Evolutionary conservation across 2,329 filamentous ascomycete species (phyloP).

Genomic region (Xylariaceae sp.): DNA sequence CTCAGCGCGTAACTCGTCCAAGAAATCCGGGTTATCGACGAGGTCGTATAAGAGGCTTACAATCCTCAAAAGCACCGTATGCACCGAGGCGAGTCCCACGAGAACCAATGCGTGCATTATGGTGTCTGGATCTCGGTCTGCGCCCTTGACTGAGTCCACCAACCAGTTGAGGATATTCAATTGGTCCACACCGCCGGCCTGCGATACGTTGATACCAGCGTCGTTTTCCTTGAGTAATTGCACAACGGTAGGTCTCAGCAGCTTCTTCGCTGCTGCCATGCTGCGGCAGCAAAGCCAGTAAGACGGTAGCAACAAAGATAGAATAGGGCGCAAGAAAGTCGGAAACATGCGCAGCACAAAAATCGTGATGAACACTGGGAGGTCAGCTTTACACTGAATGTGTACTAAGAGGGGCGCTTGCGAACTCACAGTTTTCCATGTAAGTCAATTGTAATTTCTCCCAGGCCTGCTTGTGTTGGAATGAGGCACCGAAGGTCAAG

Average conservation of each 20-base stretch:
- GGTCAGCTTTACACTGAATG: no score
- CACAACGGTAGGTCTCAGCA: neutral
- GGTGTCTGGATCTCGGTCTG: conserved; percentile 7
- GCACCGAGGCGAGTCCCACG: conserved; percentile 9
- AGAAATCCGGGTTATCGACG: neutral
- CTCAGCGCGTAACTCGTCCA: neutral
- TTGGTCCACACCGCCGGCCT: neutral
- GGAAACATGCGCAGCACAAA: neutral
- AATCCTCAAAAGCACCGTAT: conserved; percentile 13
- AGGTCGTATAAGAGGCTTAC: conserved; percentile 12
- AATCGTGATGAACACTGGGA: neutral
- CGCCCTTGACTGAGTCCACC: neutral
- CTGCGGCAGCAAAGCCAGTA: neutral
- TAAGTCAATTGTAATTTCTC: no score
- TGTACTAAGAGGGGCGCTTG: no score
- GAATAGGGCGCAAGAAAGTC: neutral
- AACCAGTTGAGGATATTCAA: conserved; percentile 13
- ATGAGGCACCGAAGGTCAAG: neutral
- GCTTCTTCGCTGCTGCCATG: neutral
- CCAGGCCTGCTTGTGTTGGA: no score
- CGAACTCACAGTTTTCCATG: no score
- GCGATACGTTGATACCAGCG: neutral
- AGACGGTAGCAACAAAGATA: neutral
- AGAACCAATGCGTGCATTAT: conserved; percentile 9
- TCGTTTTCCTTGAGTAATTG: neutral